Percentiles rank a stretch among this genome's conserved stretches.
These are phyloP conservation scores for Macrophomina pseudophaseolina DNA, from an alignment of 2,329 filamentous ascomycete genomes.

Conservation along the genomic window DNA sequence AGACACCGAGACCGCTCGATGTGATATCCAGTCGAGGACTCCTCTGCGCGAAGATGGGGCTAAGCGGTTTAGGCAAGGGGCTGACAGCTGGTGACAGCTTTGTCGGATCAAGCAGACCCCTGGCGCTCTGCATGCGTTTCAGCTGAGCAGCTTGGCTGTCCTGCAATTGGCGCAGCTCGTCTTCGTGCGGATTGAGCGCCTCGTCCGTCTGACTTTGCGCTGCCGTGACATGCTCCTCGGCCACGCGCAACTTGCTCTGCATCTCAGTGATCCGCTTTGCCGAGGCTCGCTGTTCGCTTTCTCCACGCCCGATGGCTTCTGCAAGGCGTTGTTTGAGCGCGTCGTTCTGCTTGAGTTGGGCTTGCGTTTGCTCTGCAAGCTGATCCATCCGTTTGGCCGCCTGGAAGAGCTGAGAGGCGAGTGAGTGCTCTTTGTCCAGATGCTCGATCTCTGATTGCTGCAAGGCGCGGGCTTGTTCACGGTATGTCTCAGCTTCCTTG, in stretches of 20 bases:
- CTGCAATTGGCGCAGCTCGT: conserved; percentile 76
- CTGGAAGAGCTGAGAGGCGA: conserved; percentile 66
- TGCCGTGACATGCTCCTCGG: conserved; percentile 82
- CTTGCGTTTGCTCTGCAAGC: conserved; percentile 76
- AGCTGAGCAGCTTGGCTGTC: conserved; percentile 80
- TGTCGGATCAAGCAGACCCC: conserved; percentile 32
- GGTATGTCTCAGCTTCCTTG: conserved; percentile 67
- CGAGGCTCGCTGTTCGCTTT: conserved; percentile 80
- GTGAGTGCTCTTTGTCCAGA: conserved; percentile 38
- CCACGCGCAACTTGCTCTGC: conserved; percentile 76
- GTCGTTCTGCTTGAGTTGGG: conserved; percentile 79
- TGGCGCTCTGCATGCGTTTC: conserved; percentile 65
- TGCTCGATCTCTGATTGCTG: conserved; percentile 58
- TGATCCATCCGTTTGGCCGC: conserved; percentile 80
- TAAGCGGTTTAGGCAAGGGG: conserved; percentile 62
- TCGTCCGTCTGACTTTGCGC: conserved; percentile 90
- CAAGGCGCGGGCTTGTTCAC: conserved; percentile 64
- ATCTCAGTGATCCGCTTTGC: conserved; percentile 82
- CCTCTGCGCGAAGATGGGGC: conserved; percentile 65
- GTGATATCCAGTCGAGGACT: conserved; percentile 66
- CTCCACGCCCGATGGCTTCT: conserved; percentile 80
- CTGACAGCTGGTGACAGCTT: conserved; percentile 46
- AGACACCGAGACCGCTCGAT: conserved; percentile 64
- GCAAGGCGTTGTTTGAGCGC: conserved; percentile 76
- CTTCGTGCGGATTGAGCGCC: conserved; percentile 80